A percentile compares a stretch with the other conserved stretches of the same genome.
Conservation (phyloP, 2,329 filamentous ascomycete species). For the Xylariaceae sp. region DNA sequence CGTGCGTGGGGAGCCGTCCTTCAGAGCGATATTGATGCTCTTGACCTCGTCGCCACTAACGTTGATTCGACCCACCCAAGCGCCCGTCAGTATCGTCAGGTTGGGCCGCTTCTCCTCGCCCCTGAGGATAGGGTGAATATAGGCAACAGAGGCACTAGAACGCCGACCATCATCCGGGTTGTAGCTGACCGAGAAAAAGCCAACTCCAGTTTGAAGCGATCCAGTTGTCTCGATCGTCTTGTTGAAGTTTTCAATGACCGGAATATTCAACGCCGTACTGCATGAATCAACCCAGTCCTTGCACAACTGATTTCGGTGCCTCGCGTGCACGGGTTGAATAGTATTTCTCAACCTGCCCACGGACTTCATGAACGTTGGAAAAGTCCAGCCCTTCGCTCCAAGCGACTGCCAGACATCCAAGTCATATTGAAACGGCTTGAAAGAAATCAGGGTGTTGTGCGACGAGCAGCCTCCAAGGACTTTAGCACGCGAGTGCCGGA, state of each 20-base stretch:
- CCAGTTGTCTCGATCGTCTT: slow-evolving; percentile 70
- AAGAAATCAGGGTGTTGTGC: slow-evolving; percentile 90
- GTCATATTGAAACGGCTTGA: slow-evolving; percentile 86
- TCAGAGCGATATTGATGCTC: slow-evolving; percentile 62
- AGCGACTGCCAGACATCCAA: slow-evolving; percentile 75
- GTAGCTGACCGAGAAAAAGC: slow-evolving; percentile 88
- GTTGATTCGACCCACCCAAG: slow-evolving; percentile 80
- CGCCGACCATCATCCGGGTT: slow-evolving; percentile 82
- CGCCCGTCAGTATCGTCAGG: slow-evolving; percentile 78
- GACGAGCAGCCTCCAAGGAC: slow-evolving; percentile 89
- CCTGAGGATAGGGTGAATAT: slow-evolving; percentile 84
- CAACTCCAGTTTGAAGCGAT: slow-evolving; percentile 67
- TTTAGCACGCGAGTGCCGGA: slow-evolving; percentile 87
- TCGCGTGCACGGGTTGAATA: slow-evolving; percentile 79
- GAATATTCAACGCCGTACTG: slow-evolving; percentile 72
- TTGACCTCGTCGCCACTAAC: slow-evolving; percentile 63
- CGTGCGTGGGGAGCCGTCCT: slow-evolving; percentile 47
- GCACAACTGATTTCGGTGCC: slow-evolving; percentile 85
- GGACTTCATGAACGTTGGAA: slow-evolving; percentile 75
- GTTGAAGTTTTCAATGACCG: slow-evolving; percentile 82
- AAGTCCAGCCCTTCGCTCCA: slow-evolving; percentile 81
- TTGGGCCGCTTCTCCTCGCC: slow-evolving; percentile 79
- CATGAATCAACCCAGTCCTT: slow-evolving; percentile 83
- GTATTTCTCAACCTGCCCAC: slow-evolving; percentile 82
- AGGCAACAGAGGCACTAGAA: slow-evolving; percentile 82